Percentiles rank a stretch among this genome's conserved stretches.
These are phyloP conservation scores for Hirsutella minnesotensis DNA, from an alignment of 2,329 filamentous ascomycete species.

Conservation along the genomic window DNA sequence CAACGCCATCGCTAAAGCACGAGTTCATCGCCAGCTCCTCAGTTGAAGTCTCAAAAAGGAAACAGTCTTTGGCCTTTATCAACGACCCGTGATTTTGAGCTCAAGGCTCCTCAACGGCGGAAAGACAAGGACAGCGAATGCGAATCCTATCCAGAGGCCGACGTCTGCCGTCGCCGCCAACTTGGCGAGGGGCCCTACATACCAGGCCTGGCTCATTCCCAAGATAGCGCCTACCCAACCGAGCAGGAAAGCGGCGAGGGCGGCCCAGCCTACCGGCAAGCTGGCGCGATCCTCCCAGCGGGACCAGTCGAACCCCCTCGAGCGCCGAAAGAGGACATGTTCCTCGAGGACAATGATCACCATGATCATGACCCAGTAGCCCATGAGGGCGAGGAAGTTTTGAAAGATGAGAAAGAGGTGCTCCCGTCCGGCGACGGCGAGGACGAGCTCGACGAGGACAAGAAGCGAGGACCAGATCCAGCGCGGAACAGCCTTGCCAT, in stretches of 20 bases:
- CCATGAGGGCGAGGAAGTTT: constrained; percentile 41
- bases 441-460: constrained; percentile 41
- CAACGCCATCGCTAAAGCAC: neutral
- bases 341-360: constrained; percentile 34
- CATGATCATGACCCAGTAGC: constrained; percentile 43
- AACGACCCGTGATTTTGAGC: constrained; percentile 14
- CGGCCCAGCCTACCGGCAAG: constrained; percentile 31
- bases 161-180: constrained; percentile 36
- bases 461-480: constrained; percentile 41
- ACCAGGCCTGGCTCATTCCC: constrained; percentile 48
- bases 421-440: constrained; percentile 40
- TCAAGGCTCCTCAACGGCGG: constrained; percentile 16
- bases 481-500: constrained; percentile 38
- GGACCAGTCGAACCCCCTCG: constrained; percentile 27
- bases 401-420: constrained; percentile 41
- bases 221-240: constrained; percentile 41
- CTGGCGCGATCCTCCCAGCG: constrained; percentile 33
- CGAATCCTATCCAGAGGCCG: constrained; percentile 49
- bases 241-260: constrained; percentile 29
- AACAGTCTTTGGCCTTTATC: neutral
- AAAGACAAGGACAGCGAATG: constrained; percentile 41
- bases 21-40: no score
- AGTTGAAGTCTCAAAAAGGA: neutral
- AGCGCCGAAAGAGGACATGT: constrained; percentile 29
- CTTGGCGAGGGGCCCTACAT: constrained; percentile 42